Percentiles rank a stretch among this genome's conserved stretches.
Conservation (phyloP, 2,329 filamentous ascomycete genomes). For the Botrytis galanthina region DNA sequence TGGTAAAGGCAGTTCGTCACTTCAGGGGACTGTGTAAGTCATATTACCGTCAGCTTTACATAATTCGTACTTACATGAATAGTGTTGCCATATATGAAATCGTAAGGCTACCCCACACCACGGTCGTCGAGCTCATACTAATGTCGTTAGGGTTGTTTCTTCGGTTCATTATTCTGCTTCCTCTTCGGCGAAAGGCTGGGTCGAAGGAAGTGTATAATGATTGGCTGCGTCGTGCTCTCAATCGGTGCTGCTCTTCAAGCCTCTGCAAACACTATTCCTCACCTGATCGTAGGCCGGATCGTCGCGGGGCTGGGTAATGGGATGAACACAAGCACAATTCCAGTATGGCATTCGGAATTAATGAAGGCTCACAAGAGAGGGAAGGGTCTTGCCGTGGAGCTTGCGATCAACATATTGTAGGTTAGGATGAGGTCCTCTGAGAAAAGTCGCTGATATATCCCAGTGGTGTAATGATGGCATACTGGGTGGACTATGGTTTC, state of each 20-base stretch:
- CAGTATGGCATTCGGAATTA: constrained; percentile 61
- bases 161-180: constrained; percentile 41
- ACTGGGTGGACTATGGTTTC: constrained; percentile 60
- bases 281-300: constrained; percentile 52
- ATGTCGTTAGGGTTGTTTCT: constrained; percentile 47
- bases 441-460: too few species aligned
- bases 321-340: constrained; percentile 49
- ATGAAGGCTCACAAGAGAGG: constrained; percentile 56
- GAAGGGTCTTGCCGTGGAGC: constrained; percentile 60
- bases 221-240: constrained; percentile 58
- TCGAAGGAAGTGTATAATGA: constrained; percentile 54
- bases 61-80: not conserved
- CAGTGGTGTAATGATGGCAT: constrained; percentile 42
- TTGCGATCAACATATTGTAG: constrained; percentile 52
- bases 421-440: too few species aligned
- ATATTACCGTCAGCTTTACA: not conserved
- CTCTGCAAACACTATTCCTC: constrained; percentile 45
- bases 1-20: constrained; percentile 42
- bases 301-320: constrained; percentile 52
- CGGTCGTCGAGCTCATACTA: not conserved
- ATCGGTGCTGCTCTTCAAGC: constrained; percentile 51
- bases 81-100: not conserved
- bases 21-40: constrained; percentile 45
- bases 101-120: not conserved
- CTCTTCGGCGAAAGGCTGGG: constrained; percentile 53